These are phyloP conservation scores for Trichosporon coremiiforme DNA, from an alignment of 1,284 basidiomycete genomes.

Conservation along the genomic window DNA sequence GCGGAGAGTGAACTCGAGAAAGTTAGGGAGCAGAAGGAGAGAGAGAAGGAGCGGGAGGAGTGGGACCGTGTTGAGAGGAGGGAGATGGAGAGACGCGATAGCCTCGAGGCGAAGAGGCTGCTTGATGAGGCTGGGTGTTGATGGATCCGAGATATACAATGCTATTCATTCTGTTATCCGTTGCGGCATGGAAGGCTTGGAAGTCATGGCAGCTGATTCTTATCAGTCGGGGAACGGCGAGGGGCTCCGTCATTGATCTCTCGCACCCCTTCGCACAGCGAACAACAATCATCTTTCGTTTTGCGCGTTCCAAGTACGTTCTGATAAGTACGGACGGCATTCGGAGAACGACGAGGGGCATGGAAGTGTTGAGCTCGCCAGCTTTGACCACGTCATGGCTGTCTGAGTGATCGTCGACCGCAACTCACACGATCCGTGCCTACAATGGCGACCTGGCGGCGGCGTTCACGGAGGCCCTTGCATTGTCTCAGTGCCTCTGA, in stretches of 20 bases:
- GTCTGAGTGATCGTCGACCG: neutral
- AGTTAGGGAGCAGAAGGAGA: neutral
- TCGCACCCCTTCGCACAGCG: no score
- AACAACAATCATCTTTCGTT: no score
- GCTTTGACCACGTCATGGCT: neutral
- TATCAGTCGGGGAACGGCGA: neutral
- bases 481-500: slow-evolving; percentile 7
- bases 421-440: neutral
- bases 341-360: neutral
- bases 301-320: neutral
- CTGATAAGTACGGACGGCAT: neutral
- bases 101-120: neutral
- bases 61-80: neutral
- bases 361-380: neutral
- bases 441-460: neutral
- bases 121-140: neutral
- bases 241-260: neutral
- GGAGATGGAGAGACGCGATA: neutral
- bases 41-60: neutral
- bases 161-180: no score
- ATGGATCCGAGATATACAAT: neutral
- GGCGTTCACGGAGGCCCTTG: neutral
- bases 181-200: no score
- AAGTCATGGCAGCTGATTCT: neutral
- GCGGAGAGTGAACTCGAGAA: neutral